A percentile compares a stretch with the other conserved stretches of the same genome.
These are phyloP conservation scores for Pascua sp. DNA, from an alignment of 1,284 basidiomycete genomes.

Conservation along the genomic window DNA sequence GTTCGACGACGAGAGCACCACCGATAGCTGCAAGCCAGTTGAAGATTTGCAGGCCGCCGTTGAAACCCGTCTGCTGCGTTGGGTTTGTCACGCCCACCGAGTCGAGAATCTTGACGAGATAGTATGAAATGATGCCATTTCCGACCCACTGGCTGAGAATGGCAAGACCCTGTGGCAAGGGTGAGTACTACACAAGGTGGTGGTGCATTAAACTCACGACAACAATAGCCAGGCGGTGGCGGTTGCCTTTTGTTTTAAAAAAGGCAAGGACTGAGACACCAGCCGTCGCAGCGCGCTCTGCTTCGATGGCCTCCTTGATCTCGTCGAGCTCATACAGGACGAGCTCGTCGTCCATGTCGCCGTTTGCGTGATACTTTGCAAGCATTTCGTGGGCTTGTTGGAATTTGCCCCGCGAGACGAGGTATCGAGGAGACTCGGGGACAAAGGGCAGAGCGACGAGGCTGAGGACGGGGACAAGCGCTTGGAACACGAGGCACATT, in stretches of 20 bases:
- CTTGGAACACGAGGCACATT: slow-evolving; percentile 22
- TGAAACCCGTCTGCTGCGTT: slow-evolving; percentile 62
- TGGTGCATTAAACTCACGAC: slow-evolving; percentile 31
- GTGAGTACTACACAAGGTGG: too few species aligned
- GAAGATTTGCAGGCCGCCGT: slow-evolving; percentile 57
- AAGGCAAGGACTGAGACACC: slow-evolving; percentile 16
- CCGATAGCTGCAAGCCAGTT: slow-evolving; percentile 8
- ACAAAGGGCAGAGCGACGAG: slow-evolving; percentile 21
- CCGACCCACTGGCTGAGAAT: slow-evolving; percentile 66
- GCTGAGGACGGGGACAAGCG: slow-evolving; percentile 1
- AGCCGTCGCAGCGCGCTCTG: slow-evolving; percentile 31
- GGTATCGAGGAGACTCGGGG: slow-evolving; percentile 42
- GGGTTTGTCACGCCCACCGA: slow-evolving; percentile 64
- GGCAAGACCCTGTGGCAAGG: slow-evolving; percentile 37
- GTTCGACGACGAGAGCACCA: slow-evolving; percentile 13
- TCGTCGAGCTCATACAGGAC: slow-evolving; percentile 48
- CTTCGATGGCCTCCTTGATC: slow-evolving; percentile 44
- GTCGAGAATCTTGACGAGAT: slow-evolving; percentile 66
- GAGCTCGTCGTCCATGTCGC: slow-evolving; percentile 42
- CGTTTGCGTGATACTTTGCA: slow-evolving; percentile 53
- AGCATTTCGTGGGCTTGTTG: slow-evolving; percentile 34
- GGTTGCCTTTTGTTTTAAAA: slow-evolving; percentile 41
- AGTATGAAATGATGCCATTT: slow-evolving; percentile 64
- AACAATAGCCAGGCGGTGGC: slow-evolving; percentile 53
- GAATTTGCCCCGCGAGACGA: slow-evolving; percentile 25